A percentile compares a stretch with the other conserved stretches of the same genome.
Conservation (phyloP, 2,329 filamentous ascomycete species). For the Claviceps sp. region DNA sequence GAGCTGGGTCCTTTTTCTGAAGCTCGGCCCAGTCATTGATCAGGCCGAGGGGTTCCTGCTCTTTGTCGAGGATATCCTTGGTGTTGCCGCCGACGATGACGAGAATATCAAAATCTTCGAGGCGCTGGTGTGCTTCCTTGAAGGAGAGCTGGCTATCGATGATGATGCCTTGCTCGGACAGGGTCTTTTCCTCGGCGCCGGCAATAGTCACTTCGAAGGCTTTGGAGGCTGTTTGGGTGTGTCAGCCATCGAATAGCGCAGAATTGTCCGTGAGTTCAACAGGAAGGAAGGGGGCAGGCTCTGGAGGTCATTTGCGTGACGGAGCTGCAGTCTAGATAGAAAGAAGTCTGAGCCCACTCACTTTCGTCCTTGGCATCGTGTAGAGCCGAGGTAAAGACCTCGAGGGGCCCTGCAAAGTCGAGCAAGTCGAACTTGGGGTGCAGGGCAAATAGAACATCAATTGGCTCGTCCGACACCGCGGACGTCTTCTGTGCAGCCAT, state of each 20-base stretch:
- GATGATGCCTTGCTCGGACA: slow-evolving; percentile 51
- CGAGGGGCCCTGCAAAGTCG: slow-evolving; percentile 43
- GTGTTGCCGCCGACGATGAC: slow-evolving; percentile 62
- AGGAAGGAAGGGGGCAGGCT: no score
- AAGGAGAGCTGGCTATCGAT: slow-evolving; percentile 64
- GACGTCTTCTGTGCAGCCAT: slow-evolving; percentile 46
- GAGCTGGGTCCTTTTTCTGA: slow-evolving; percentile 64
- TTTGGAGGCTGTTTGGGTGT: slow-evolving; percentile 29
- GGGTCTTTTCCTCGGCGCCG: slow-evolving; percentile 37
- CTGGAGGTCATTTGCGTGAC: no score
- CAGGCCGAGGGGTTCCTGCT: slow-evolving; percentile 54
- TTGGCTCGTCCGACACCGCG: slow-evolving; percentile 41
- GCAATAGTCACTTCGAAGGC: slow-evolving; percentile 47
- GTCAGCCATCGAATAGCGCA: background rate
- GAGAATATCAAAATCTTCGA: slow-evolving; percentile 67
- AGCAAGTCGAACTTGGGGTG: slow-evolving; percentile 46
- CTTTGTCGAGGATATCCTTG: slow-evolving; percentile 50
- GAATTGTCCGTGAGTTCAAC: no score
- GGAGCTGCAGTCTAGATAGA: no score
- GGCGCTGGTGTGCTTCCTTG: slow-evolving; percentile 62
- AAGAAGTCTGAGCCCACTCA: slow-evolving; percentile 13
- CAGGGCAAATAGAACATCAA: slow-evolving; percentile 47
- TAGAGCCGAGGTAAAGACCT: slow-evolving; percentile 36
- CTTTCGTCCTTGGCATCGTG: slow-evolving; percentile 40
- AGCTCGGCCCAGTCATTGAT: slow-evolving; percentile 68